phyloP scores from a whole-genome alignment of 2,329 filamentous ascomycete genomes.

The Ophiostoma pallidulum region DNA sequence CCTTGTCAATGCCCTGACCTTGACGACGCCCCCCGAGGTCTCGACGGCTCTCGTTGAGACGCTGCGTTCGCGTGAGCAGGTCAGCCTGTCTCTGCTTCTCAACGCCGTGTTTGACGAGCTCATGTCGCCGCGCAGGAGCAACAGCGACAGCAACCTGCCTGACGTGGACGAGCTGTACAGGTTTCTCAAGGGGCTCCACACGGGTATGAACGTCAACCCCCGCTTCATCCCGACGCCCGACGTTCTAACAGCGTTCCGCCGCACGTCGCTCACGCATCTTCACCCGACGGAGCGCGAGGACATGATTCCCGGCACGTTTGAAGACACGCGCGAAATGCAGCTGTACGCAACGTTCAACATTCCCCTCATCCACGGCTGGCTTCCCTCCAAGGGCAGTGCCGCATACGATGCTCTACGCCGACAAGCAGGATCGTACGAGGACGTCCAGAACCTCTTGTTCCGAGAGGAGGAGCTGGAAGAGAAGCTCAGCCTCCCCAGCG shows the following conservation, averaged over 20 bases:
- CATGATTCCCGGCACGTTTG: conserved; percentile 62
- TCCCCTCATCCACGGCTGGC: conserved; percentile 87
- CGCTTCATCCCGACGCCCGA: conserved; percentile 59
- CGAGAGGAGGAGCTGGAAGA: conserved; percentile 79
- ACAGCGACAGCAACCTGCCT: conserved; percentile 56
- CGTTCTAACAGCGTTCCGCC: conserved; percentile 37
- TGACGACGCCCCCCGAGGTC: conserved; percentile 62
- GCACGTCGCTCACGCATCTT: conserved; percentile 43
- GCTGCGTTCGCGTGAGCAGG: conserved; percentile 70
- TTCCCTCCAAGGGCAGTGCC: conserved; percentile 58
- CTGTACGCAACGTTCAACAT: conserved; percentile 84
- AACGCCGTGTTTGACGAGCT: conserved; percentile 91
- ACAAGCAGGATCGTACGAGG: conserved; percentile 78
- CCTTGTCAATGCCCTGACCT: conserved; percentile 80
- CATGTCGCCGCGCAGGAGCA: conserved; percentile 63
- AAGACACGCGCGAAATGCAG: conserved; percentile 79
- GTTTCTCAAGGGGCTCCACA: conserved; percentile 82
- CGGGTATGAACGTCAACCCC: conserved; percentile 97
- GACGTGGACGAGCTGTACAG: conserved; percentile 81
- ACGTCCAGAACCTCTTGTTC: conserved; percentile 82
- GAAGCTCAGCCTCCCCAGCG: conserved; percentile 48
- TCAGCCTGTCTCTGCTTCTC: conserved; percentile 75
- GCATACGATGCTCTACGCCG: conserved; percentile 62
- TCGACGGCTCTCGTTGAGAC: conserved; percentile 69
- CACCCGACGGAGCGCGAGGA: conserved; percentile 40